A percentile compares a stretch with the other conserved stretches of the same genome.
Evolutionary conservation across 768 basidiomycete species (phyloP).

Genomic region (Tulasnella sp.): DNA sequence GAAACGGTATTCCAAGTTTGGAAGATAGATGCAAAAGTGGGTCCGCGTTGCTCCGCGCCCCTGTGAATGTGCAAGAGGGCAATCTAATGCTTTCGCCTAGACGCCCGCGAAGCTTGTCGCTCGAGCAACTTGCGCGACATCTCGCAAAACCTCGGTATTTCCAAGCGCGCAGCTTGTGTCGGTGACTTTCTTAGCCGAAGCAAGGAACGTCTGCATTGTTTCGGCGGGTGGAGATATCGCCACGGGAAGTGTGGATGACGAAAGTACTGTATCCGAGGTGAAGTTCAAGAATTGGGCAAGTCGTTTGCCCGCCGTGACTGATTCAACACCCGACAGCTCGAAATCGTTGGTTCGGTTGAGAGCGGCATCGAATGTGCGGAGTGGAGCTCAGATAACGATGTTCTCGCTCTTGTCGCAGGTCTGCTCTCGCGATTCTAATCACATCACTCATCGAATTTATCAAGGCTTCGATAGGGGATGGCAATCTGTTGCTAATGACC

Average conservation of each 20-base stretch:
- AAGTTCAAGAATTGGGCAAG: conserved; percentile 26
- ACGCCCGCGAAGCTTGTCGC: not conserved
- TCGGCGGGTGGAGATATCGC: conserved; percentile 76
- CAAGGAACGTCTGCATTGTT: conserved; percentile 51
- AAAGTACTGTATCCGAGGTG: conserved; percentile 3
- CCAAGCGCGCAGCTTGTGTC: conserved; percentile 39
- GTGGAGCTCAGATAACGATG: conserved; percentile 88
- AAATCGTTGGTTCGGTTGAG: conserved; percentile 81
- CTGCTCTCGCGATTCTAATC: not conserved
- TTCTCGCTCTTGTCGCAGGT: conserved; percentile 78
- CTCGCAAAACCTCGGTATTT: conserved; percentile 7
- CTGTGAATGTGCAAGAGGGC: conserved; percentile 12
- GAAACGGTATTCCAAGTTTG: conserved; percentile 50
- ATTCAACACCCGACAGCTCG: conserved; percentile 29
- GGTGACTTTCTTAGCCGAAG: conserved; percentile 61
- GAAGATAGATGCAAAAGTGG: conserved; percentile 25
- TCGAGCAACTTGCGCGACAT: conserved; percentile 7
- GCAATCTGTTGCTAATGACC: conserved; percentile 78
- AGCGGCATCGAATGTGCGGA: conserved; percentile 67
- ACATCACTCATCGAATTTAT: not conserved
- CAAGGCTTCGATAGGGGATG: conserved; percentile 36
- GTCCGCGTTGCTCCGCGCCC: conserved; percentile 13
- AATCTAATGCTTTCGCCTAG: not conserved
- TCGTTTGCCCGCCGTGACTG: conserved; percentile 34
- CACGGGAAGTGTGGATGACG: conserved; percentile 38